Evolutionary conservation across 177 flowering plant genomes (phyloP).

Genomic region (Viscum album): DNA sequence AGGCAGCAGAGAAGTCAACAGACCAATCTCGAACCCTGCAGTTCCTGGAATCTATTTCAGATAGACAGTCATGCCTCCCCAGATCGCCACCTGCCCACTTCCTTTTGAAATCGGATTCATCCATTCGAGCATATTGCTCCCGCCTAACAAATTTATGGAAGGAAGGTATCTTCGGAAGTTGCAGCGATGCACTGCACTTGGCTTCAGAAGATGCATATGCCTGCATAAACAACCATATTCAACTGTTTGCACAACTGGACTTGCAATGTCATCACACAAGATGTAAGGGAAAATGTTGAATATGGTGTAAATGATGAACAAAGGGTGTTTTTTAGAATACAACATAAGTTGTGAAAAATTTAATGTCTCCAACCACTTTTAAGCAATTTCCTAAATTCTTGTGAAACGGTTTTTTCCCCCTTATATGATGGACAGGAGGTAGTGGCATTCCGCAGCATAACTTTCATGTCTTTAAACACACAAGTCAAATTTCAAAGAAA

Average conservation of each 20-base stretch:
- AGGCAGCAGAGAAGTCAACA: slow-evolving; percentile 84
- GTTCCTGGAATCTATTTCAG: slow-evolving; percentile 94
- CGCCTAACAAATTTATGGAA: slow-evolving; percentile 94
- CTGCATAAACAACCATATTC: slow-evolving; percentile 30
- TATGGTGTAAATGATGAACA: too few relatives aligned
- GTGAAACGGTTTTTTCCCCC: too few relatives aligned
- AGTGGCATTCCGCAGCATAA: too few relatives aligned
- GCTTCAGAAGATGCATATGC: slow-evolving; percentile 80
- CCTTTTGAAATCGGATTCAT: slow-evolving; percentile 56
- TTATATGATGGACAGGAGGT: too few relatives aligned
- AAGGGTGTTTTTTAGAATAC: too few relatives aligned
- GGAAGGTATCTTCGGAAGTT: slow-evolving; percentile 97
- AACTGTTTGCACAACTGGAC: background rate
- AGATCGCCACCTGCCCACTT: slow-evolving; percentile 59
- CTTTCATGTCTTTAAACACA: too few relatives aligned
- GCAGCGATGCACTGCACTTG: slow-evolving; percentile 33
- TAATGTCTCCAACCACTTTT: too few relatives aligned
- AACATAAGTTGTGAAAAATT: too few relatives aligned
- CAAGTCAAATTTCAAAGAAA: too few relatives aligned
- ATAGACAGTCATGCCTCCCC: slow-evolving; percentile 78
- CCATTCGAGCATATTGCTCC: slow-evolving; percentile 75
- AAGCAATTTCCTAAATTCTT: too few relatives aligned
- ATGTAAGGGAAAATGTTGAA: too few relatives aligned
- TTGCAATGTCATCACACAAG: slow-evolving; percentile 1
- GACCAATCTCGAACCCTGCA: slow-evolving; percentile 94